Base-by-base conservation (phyloP, 352 stramenopile genomes). In the Lagenidium giganteum region DNA sequence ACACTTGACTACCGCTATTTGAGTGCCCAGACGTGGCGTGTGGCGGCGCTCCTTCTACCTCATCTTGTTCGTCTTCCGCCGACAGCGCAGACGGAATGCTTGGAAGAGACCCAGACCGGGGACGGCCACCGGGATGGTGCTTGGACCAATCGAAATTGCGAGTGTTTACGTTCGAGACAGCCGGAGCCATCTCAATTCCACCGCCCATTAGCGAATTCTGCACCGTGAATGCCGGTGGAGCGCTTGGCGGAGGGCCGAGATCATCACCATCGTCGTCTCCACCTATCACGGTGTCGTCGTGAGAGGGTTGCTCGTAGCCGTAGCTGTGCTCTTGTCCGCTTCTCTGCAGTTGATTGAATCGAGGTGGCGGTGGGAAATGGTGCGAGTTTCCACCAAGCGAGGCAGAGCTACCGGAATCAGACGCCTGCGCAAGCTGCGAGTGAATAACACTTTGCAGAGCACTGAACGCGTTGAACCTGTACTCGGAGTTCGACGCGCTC, bases 131-230 rank as follows among this genome's bases (percentile, higher is more conserved):
- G 21, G 51, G 39, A 18, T 59, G 57, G 43, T 74, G 64, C 17
- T 66, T 38, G 46, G 70, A 84, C 81, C 81, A 93, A 61, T 90
- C 77, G 44, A 93, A 93, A 40, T 85, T 87, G 44, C 74, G 64
- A 21, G 75, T 87, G 51, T 87, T 89, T 49, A 93, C 79, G 36
- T 69, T 78, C n/a, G 77, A 44, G 23, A 75, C 78, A 22, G 68
- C 57, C n/a, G 73, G 75, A 39, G 86, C 75, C 24, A 73, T 43
- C 37, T 93, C 81, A 22, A 93, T 93, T 33, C 81, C 77, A 25
- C 81, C 81, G 43, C 81, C 81, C 54, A 90, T 85, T 23, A 93
- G 76, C 24, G 81, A 93, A 47, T 93, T 81, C 50, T 84, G 64
- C 34, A 90, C 69, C 6, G 50, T 61, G 26, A 93, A 82, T 8